phyloP scores from a whole-genome alignment of 257 asterid species.

The Solanum tacnaense region DNA sequence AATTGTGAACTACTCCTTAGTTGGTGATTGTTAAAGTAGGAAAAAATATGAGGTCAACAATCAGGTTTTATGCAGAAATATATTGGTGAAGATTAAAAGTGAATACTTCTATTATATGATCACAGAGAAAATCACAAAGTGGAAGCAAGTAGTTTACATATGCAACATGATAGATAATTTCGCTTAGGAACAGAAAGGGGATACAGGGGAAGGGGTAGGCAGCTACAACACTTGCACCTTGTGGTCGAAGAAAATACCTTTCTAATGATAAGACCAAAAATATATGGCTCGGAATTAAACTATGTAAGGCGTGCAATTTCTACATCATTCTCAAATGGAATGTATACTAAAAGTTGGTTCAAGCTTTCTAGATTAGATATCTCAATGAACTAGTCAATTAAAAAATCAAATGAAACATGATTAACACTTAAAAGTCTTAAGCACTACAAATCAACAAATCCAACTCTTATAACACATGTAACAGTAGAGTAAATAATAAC shows the following conservation, averaged over 20 bases:
- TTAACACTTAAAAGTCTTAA: background rate
- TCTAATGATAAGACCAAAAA: slow-evolving; percentile 43
- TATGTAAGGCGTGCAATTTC: slow-evolving; percentile 49
- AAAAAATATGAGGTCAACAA: background rate
- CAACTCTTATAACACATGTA: background rate
- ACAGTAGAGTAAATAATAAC: slow-evolving; percentile 5
- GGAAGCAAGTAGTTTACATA: background rate
- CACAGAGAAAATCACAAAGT: background rate
- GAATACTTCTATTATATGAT: background rate
- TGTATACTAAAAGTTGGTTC: slow-evolving; percentile 62
- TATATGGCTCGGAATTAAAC: slow-evolving; percentile 37
- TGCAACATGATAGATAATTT: background rate
- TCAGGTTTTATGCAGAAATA: background rate
- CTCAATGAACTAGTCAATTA: slow-evolving; percentile 11
- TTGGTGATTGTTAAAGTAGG: background rate
- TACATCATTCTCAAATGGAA: slow-evolving; percentile 58
- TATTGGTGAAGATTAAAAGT: background rate
- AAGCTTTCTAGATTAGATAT: slow-evolving; percentile 39
- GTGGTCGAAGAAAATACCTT: slow-evolving; percentile 39
- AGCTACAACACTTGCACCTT: background rate
- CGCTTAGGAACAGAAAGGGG: background rate
- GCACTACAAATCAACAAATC: background rate
- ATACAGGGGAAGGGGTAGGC: background rate
- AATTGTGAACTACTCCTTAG: background rate
- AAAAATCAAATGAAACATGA: background rate